Evolutionary conservation across 2,329 filamentous ascomycete species (phyloP).

Genomic region (Nigrospora osmanthi): DNA sequence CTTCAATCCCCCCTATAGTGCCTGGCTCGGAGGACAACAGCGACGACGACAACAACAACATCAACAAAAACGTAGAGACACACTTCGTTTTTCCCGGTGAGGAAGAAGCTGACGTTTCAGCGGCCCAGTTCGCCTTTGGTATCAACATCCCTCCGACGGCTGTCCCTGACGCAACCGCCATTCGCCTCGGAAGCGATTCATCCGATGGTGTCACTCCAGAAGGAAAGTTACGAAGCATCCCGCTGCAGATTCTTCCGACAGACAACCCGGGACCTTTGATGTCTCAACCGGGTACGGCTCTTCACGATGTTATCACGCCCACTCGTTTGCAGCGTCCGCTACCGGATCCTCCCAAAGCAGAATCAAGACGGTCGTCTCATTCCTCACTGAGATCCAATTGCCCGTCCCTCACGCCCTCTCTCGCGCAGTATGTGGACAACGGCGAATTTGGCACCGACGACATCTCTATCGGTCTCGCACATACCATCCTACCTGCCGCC

Average conservation of each 20-base stretch:
- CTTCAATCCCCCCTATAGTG: not conserved
- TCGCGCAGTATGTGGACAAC: slow-evolving; percentile 20
- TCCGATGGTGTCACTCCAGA: not conserved
- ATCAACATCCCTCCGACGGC: slow-evolving; percentile 5
- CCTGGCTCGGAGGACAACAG: not conserved
- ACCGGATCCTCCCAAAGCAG: slow-evolving; percentile 16
- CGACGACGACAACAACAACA: no score
- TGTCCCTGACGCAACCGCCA: not conserved
- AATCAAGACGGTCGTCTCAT: slow-evolving; percentile 14
- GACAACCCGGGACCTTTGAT: not conserved
- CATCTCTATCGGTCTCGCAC: slow-evolving; percentile 17
- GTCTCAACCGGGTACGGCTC: slow-evolving; percentile 1
- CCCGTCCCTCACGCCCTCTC: slow-evolving; percentile 22
- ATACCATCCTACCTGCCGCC: slow-evolving; percentile 15
- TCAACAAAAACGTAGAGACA: not conserved
- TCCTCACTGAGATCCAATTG: slow-evolving; percentile 19
- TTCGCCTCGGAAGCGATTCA: slow-evolving; percentile 2
- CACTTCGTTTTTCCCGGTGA: not conserved
- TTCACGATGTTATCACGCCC: not conserved
- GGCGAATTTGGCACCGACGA: slow-evolving; percentile 23
- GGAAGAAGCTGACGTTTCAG: not conserved
- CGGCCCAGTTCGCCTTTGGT: slow-evolving; percentile 9
- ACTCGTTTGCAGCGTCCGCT: slow-evolving; percentile 16
- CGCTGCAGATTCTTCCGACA: slow-evolving; percentile 5
- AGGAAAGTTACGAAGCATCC: slow-evolving; percentile 7